Conservation (phyloP, 371 early-diverging fungal genomes). For the Apophysomyces sp. region DNA sequence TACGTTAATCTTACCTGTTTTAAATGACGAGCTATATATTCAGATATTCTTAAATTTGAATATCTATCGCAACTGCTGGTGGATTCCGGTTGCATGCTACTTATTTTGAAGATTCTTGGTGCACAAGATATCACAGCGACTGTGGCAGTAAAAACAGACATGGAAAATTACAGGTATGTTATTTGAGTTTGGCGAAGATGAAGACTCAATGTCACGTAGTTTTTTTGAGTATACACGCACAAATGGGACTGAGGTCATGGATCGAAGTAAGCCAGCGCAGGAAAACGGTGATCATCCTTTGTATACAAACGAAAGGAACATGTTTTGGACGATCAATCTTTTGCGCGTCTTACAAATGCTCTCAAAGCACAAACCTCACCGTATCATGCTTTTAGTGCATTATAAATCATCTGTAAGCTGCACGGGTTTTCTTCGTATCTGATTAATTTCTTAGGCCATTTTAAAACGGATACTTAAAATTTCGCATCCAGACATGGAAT, state of each 20-base stretch:
- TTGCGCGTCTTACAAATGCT: slow-evolving; percentile 80
- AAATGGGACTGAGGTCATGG: background rate
- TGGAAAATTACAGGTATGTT: slow-evolving; percentile 57
- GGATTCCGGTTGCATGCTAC: slow-evolving; percentile 79
- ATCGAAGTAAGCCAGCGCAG: slow-evolving; percentile 4
- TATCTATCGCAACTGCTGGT: slow-evolving; percentile 75
- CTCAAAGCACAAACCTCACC: slow-evolving; percentile 75
- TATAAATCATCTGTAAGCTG: slow-evolving; percentile 75
- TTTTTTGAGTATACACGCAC: slow-evolving; percentile 27
- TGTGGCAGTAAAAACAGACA: slow-evolving; percentile 58
- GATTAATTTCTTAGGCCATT: slow-evolving; percentile 45
- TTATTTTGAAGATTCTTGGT: slow-evolving; percentile 81
- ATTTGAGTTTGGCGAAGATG: background rate
- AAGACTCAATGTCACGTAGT: slow-evolving; percentile 10
- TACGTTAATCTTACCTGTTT: background rate
- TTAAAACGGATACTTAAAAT: slow-evolving; percentile 76
- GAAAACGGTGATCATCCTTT: background rate
- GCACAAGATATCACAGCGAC: slow-evolving; percentile 66
- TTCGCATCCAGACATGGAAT: slow-evolving; percentile 62
- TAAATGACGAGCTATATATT: background rate
- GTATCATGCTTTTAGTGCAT: slow-evolving; percentile 77
- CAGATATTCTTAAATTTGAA: slow-evolving; percentile 77
- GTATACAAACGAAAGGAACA: slow-evolving; percentile 53
- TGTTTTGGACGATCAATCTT: slow-evolving; percentile 76
- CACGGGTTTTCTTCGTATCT: background rate